phyloP scores from a whole-genome alignment of 768 basidiomycete genomes.

The Podaxis mareebaensis region DNA sequence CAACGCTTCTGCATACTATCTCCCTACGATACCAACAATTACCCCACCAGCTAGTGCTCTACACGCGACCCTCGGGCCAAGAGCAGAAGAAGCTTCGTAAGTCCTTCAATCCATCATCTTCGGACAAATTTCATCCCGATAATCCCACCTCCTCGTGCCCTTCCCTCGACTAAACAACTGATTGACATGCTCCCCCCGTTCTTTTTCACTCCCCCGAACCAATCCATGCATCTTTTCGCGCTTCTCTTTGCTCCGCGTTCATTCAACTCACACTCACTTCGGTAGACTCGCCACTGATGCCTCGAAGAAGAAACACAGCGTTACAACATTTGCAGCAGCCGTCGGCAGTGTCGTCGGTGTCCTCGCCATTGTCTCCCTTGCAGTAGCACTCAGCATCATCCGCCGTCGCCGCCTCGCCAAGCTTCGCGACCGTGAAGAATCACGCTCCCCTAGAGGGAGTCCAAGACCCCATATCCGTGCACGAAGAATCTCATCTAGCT shows the following conservation, averaged over 20 bases:
- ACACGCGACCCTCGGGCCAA: conserved; percentile 12
- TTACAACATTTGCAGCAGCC: conserved; percentile 54
- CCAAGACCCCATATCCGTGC: conserved; percentile 15
- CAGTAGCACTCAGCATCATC: conserved; percentile 52
- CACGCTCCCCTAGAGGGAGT: conserved; percentile 15
- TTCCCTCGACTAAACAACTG: not conserved
- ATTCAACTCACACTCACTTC: not conserved
- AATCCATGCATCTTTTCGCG: not conserved
- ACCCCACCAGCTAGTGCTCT: conserved; percentile 15
- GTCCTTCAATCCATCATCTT: conserved; percentile 1
- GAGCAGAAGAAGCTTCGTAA: conserved; percentile 9
- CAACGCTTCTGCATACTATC: not conserved
- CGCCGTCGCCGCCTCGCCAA: conserved; percentile 42
- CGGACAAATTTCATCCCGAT: conserved; percentile 16
- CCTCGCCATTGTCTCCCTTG: conserved; percentile 45
- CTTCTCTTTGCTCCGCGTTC: not conserved
- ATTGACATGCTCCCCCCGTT: not conserved
- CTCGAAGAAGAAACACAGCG: conserved; percentile 32
- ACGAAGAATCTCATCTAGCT: conserved; percentile 13
- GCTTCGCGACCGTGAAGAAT: conserved; percentile 39
- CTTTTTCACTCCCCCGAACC: not conserved
- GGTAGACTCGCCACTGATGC: conserved; percentile 16
- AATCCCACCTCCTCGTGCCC: conserved; percentile 11
- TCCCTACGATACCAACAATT: not conserved
- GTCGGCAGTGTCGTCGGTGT: conserved; percentile 54